Evolutionary conservation across 1,284 basidiomycete species (phyloP), one percentile per base, ranked within the genome.

Genomic region (Coniferiporia weirii): DNA sequence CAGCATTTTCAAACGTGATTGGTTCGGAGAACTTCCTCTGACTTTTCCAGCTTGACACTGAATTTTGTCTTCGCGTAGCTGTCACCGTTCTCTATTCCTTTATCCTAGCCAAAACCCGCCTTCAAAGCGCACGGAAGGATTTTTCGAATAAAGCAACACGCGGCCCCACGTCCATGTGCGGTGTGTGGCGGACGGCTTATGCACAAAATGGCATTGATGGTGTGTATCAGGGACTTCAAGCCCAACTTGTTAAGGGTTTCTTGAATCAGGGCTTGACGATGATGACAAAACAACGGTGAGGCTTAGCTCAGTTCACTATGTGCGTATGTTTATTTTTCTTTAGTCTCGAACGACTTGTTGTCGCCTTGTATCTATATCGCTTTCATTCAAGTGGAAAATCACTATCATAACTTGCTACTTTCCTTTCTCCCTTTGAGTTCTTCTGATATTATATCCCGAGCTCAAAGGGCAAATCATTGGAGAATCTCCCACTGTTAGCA

Each of bases 251-350:
- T 54, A 83, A 83, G 66, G 80, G 79, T 0, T 79, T 82, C 54
- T 67, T 83, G 32, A 80, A 73, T 61, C 80, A 83, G 65, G 81
- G 81, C 0, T 75, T 83, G 4, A 80, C 80, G 6, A 79, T 83
- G 69, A 68, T 82, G 64, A 75, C 82, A 17, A 83, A 83, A 68
- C 78, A 81, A 64, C 71, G 80, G 79, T 76, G 34, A 54, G 47
- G 48, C 36, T 20, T 12, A n/a, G 17, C 17, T 40, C 15, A 10
- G 8, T 12, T 40, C 15, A 1, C 38, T 12, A 12, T 40, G 12
- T 40, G 38, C 38, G 27, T 40, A 10, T 40, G 38, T 7, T 40
- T 40, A 40, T 40, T 7, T 15, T 15, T 46, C 9, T 9, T 19
- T 9, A 46, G 44, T 12, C 15, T 46, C 9, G 44, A 46, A 20